A percentile compares a stretch with the other conserved stretches of the same genome.
Evolutionary conservation across 306 rosid species (phyloP).

Genomic region (Quercus agrifolia): DNA sequence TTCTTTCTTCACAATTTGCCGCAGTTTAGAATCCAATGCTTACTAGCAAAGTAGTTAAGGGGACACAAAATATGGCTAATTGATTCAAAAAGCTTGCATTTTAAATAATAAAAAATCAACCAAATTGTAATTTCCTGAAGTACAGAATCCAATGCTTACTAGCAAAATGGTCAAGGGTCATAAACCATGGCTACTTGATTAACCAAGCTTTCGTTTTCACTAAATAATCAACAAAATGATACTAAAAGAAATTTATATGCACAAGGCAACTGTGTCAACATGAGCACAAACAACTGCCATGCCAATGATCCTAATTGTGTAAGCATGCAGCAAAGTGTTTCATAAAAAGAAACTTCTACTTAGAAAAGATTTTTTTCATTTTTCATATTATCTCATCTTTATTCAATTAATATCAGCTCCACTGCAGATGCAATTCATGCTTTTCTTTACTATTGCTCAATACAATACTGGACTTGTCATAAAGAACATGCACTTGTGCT

Average conservation of each 20-base stretch:
- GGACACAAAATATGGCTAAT: not conserved
- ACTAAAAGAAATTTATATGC: not conserved
- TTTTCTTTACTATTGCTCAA: not conserved
- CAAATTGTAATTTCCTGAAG: no score
- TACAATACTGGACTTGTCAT: not conserved
- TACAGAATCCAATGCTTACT: not conserved
- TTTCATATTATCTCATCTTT: not conserved
- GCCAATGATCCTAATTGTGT: not conserved
- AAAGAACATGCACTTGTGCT: not conserved
- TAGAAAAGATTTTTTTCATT: not conserved
- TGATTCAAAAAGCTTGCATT: not conserved
- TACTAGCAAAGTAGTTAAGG: not conserved
- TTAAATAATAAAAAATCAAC: no score
- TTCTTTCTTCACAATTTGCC: no score
- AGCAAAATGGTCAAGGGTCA: not conserved
- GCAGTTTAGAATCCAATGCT: not conserved
- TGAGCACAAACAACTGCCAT: not conserved
- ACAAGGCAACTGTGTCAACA: not conserved
- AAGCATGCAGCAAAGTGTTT: not conserved
- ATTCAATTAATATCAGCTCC: not conserved
- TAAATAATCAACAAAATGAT: not conserved
- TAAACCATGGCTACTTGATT: constrained; percentile 1
- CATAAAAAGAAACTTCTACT: not conserved
- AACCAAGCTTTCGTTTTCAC: not conserved
- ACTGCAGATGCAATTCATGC: no score